Evolutionary conservation across 192 early-diverging fungal species (phyloP).

Genomic region (Podila verticillata): DNA sequence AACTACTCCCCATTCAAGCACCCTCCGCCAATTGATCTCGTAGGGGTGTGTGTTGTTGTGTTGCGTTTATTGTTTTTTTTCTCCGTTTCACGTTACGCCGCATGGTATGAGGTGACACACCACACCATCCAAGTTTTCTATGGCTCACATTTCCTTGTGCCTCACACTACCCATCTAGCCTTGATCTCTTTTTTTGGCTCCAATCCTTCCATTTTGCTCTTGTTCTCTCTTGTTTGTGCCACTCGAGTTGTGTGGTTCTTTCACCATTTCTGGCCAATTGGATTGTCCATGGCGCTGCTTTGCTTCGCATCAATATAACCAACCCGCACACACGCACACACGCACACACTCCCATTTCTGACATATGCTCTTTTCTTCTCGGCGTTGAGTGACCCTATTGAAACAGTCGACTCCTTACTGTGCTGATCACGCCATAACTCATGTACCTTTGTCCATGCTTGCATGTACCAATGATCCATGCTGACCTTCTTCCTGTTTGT

Average conservation of each 20-base stretch:
- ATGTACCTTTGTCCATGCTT: neutral
- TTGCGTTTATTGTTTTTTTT: no score
- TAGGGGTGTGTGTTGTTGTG: neutral
- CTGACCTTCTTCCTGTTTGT: neutral
- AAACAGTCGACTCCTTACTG: no score
- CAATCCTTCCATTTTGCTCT: neutral
- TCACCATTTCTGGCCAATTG: conserved; percentile 1
- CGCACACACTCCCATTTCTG: no score
- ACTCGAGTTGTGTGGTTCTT: neutral
- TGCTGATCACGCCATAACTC: neutral
- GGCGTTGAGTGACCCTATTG: no score
- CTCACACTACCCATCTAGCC: no score
- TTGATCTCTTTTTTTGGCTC: no score
- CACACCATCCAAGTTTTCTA: no score
- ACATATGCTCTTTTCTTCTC: no score
- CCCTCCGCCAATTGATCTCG: neutral
- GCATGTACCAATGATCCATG: neutral
- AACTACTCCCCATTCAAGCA: neutral
- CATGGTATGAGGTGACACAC: no score
- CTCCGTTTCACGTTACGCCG: no score
- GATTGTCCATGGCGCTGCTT: neutral
- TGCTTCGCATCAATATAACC: conserved; percentile 1
- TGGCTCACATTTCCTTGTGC: no score
- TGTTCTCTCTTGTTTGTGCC: neutral
- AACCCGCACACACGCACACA: no score